Conservation (phyloP, 495 filamentous ascomycete species). For the Immersiella caudata region DNA sequence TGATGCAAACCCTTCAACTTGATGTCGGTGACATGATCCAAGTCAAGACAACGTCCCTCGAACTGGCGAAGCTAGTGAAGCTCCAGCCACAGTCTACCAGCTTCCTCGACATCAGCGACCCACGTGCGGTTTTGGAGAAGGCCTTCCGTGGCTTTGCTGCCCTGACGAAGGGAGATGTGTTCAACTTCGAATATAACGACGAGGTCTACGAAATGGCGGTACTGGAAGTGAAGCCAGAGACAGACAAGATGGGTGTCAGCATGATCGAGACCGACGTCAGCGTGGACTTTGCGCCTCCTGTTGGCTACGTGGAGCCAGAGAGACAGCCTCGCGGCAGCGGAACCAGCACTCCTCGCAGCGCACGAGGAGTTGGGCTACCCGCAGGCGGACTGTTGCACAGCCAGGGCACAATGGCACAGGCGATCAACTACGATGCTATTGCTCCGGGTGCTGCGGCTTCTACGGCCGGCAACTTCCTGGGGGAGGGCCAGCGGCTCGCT, state of each 20-base stretch:
- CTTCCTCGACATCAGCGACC: conserved; percentile 95
- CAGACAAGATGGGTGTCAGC: conserved; percentile 76
- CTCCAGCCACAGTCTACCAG: conserved; percentile 87
- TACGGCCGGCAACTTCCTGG: conserved; percentile 73
- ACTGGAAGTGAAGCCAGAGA: conserved; percentile 85
- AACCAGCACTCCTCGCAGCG: conserved; percentile 63
- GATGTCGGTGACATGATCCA: conserved; percentile 94
- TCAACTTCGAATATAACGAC: conserved; percentile 95
- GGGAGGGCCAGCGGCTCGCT: conserved; percentile 75
- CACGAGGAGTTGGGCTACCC: conserved; percentile 53
- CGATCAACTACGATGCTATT: conserved; percentile 96
- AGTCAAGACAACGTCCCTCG: conserved; percentile 89
- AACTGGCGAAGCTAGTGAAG: conserved; percentile 88
- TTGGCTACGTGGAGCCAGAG: conserved; percentile 89
- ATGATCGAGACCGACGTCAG: conserved; percentile 93
- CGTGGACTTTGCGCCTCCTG: conserved; percentile 91
- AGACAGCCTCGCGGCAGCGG: conserved; percentile 55
- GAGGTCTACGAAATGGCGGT: conserved; percentile 89
- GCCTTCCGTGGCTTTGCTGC: conserved; percentile 94
- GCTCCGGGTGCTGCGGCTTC: conserved; percentile 72
- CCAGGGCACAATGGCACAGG: conserved; percentile 92
- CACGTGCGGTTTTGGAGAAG: conserved; percentile 96
- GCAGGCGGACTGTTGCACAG: conserved; percentile 73
- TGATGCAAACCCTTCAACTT: conserved; percentile 89
- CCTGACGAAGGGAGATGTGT: conserved; percentile 86